Evolutionary conservation across 139 green algal species (phyloP), one percentile per base, ranked within the genome.

Genomic region (Gonium pectorale): DNA sequence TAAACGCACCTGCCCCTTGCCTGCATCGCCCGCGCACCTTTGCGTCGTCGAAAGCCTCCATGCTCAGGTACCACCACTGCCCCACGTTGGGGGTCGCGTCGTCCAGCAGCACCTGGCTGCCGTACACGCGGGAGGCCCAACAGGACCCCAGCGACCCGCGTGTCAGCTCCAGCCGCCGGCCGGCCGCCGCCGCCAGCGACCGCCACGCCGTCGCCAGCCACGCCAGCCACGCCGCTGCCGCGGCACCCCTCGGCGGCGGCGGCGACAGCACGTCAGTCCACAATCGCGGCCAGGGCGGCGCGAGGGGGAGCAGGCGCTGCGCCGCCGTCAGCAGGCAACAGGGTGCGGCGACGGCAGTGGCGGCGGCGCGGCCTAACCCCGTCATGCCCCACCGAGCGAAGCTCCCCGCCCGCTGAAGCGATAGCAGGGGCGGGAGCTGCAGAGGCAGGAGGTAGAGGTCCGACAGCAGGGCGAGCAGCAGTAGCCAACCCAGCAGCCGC

Each of bases 31-130:
- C n/a, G n/a, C n/a, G n/a, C 52, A 82, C 75, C 75, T 82, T 71
- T 40, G 93, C 94, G 29, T 89, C 59, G 2, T 91, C 69, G 56
- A 96, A 96, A 67, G 93, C 90, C 90, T 96, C 89, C 7, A 92
- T 90, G 60, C 95, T 94, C 67, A 98, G 93, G 84, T 95, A 96
- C 94, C 94, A 97, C 72, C 86, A 93, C 85, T 95, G 87, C 3
- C 94, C 94, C 27, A 97, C 91, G 67, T 95, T 97, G 31, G 94
- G 94, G 4, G 89, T 92, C 24, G 88, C 83, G 69, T 96, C 93
- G 33, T 90, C 79, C 2, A 93, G 79, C 51, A 86, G 41, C 41
- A 94, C 40, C 5, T 71, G 86, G 49, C 92, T 68, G 46, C 80
- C 63, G 64, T 91, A 92, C 84, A 88, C 84, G 5, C 64, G 69